A percentile compares a stretch with the other conserved stretches of the same genome.
Conservation (phyloP, 441 rosid genomes). For the Dalechampia spathulata region DNA sequence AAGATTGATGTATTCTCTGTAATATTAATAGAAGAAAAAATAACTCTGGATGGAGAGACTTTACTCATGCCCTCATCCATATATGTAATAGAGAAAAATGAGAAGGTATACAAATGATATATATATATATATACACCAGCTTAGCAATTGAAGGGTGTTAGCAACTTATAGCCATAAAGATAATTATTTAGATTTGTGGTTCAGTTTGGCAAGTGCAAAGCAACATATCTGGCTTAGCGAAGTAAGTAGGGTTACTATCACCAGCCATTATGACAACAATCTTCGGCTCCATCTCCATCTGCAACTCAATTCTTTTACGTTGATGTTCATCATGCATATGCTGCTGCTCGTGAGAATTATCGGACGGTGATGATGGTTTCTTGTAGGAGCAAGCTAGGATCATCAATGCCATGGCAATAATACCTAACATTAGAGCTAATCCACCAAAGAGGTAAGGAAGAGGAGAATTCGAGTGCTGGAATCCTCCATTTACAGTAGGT, state of each 20-base stretch:
- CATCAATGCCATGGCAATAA: constrained; percentile 38
- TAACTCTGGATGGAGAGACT: too few relatives aligned
- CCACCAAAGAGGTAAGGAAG: constrained; percentile 46
- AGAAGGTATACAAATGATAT: too few relatives aligned
- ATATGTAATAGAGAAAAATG: too few relatives aligned
- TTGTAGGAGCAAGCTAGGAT: constrained; percentile 47
- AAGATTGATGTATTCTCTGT: too few relatives aligned
- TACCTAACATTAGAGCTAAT: constrained; percentile 43
- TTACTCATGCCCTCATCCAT: too few relatives aligned
- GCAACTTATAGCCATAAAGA: too few relatives aligned
- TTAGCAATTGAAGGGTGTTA: too few relatives aligned
- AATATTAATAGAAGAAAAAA: too few relatives aligned
- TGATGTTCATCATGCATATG: background rate
- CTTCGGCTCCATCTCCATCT: constrained; percentile 38
- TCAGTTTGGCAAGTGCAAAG: too few relatives aligned
- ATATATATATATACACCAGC: too few relatives aligned
- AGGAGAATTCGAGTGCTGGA: constrained; percentile 39
- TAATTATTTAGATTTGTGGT: too few relatives aligned
- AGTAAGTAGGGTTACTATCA: constrained; percentile 50
- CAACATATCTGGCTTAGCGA: constrained; percentile 75
- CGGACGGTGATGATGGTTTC: constrained; percentile 10
- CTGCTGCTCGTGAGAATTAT: background rate
- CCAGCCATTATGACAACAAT: constrained; percentile 85
- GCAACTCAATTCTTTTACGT: constrained; percentile 16
- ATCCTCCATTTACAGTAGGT: constrained; percentile 9